Conservation (phyloP, 2,329 filamentous ascomycete genomes). For the Diaporthe longicolla region DNA sequence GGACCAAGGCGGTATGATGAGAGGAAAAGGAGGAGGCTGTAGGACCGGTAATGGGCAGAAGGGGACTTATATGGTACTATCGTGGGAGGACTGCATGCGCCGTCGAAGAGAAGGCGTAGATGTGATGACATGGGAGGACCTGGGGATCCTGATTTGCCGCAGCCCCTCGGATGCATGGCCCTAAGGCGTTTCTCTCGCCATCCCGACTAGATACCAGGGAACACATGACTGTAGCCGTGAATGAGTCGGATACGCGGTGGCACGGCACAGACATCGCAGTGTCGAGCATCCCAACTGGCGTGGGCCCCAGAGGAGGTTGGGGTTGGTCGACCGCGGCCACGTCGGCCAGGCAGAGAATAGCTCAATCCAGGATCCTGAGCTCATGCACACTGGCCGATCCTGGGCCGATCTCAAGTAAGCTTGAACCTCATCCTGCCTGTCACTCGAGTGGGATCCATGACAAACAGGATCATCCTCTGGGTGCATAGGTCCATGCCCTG, state of each 20-base stretch:
- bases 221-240: constrained; percentile 21
- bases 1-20: constrained; percentile 41
- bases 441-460: constrained; percentile 21
- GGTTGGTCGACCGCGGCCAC: constrained; percentile 31
- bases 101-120: constrained; percentile 23
- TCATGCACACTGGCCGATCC: constrained; percentile 22
- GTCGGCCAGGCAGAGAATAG: constrained; percentile 34
- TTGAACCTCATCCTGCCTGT: constrained; percentile 27
- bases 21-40: constrained; percentile 42
- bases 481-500: background rate
- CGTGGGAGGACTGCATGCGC: constrained; percentile 3
- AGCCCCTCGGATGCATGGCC: constrained; percentile 6
- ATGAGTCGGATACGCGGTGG: constrained; percentile 31
- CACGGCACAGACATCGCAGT: constrained; percentile 33
- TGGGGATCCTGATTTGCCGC: constrained; percentile 26
- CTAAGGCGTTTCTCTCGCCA: constrained; percentile 28
- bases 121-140: constrained; percentile 30
- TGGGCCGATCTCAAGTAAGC: constrained; percentile 35
- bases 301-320: constrained; percentile 29
- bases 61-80: constrained; percentile 38
- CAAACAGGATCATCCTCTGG: constrained; percentile 32
- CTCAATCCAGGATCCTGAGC: constrained; percentile 28
- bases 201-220: constrained; percentile 25
- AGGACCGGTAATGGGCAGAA: constrained; percentile 35
- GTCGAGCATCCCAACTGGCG: constrained; percentile 17